These are phyloP conservation scores for Kalanchoe fedtschenkoi DNA, from an alignment of 164 flowering plant genomes.

Conservation along the genomic window DNA sequence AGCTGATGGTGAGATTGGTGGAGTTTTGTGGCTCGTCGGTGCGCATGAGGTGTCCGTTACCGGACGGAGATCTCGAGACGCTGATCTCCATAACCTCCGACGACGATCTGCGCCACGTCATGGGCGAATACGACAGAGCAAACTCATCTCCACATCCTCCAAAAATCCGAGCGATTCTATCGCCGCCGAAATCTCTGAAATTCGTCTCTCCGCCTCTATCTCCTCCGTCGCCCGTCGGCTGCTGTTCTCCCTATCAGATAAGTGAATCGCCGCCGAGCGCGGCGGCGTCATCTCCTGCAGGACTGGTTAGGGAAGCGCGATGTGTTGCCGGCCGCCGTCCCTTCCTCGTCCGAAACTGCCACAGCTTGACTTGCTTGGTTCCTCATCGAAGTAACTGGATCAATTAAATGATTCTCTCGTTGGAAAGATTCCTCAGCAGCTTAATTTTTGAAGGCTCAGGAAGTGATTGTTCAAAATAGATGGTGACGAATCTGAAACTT, in stretches of 20 bases:
- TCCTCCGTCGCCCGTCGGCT: not conserved
- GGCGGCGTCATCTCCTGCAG: too few species aligned
- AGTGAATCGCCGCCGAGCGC: not conserved
- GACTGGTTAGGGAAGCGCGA: too few species aligned
- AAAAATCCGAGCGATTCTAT: conserved; percentile 43
- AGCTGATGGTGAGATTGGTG: conserved; percentile 41
- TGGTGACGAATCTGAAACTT: conserved; percentile 1
- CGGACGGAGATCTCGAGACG: conserved; percentile 46
- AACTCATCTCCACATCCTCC: conserved; percentile 10
- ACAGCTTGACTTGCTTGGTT: not conserved
- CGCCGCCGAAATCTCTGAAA: conserved; percentile 24
- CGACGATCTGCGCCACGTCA: conserved; percentile 34
- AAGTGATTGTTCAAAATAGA: too few species aligned
- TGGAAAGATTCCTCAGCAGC: not conserved
- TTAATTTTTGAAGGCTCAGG: not conserved
- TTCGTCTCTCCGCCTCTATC: conserved; percentile 25
- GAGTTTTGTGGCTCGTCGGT: conserved; percentile 43
- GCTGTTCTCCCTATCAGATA: too few species aligned
- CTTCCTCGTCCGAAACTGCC: not conserved
- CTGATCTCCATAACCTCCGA: conserved; percentile 40
- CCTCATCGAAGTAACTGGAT: not conserved
- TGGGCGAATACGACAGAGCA: conserved; percentile 35
- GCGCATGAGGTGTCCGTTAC: conserved; percentile 38
- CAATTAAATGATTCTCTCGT: not conserved
- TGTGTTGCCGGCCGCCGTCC: not conserved